Base-by-base conservation (phyloP, 2,329 filamentous ascomycete species). In the Venturia asperata region DNA sequence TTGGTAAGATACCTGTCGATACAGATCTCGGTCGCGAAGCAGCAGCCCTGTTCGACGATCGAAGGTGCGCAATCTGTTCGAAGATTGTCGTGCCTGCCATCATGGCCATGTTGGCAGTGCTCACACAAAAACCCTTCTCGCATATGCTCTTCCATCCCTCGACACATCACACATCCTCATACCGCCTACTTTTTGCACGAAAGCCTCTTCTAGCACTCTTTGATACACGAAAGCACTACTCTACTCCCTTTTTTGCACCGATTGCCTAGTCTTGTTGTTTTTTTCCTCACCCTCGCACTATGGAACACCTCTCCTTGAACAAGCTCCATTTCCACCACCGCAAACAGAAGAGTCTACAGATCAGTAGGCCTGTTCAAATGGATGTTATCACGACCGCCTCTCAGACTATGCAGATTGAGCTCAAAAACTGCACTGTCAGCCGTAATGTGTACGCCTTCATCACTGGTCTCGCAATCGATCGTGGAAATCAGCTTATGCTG, bases 401-500 rank as follows among this genome's bases (percentile, higher is more conserved):
- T 11, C 47, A n/a, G 19, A 85, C 82, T 11, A 77, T 90, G 58
- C 78, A 83, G 63, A 81, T 91, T 66, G 81, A 82, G 13, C 75
- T 92, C 24, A 78, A 82, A 70, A 92, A 92, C 77, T 83, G 84
- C 69, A 89, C 87, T 1, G 76, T 77, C 39, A 86, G 86, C 1
- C 76, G 78, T 63, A 82, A 76, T 43, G 83, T 86, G 55, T 91
- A 84, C 70, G 88, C 86, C 21, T 88, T 90, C 73, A 82, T 94
- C 71, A 92, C 87, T 1, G 89, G 89, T 27, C 78, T 81, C n/a
- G 84, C 85, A 41, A 72, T 87, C 56, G 81, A 85, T 72, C 82
- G 83, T n/a, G 80, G 82, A 72, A 83, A 85, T 70, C 79, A 79
- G 19, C 79, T 87, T 27, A 81, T 87, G 67, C 78, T 92, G 55